phyloP scores from a whole-genome alignment of 192 early-diverging fungal genomes.

The Helicostylum pulchrum region DNA sequence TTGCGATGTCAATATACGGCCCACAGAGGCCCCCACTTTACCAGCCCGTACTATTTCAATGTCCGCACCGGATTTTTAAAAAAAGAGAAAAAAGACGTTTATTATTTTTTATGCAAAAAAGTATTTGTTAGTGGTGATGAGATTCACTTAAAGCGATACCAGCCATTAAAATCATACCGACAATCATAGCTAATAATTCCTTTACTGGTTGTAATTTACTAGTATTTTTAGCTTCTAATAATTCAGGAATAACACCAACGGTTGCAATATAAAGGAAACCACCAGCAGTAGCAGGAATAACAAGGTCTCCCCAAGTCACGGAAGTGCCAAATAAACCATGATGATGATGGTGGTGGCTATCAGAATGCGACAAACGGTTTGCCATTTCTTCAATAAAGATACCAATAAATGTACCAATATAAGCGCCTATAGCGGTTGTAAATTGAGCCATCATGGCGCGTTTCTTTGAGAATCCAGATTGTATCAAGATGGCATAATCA shows the following conservation, averaged over 20 bases:
- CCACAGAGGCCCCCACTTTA: not conserved
- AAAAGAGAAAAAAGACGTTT: not conserved
- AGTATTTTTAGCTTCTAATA: slow-evolving; percentile 58
- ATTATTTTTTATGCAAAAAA: not conserved
- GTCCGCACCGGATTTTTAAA: not conserved
- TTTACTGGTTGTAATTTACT: slow-evolving; percentile 45
- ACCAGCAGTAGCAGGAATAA: slow-evolving; percentile 85
- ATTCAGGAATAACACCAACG: slow-evolving; percentile 78
- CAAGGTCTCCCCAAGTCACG: slow-evolving; percentile 62
- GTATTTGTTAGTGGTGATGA: slow-evolving; percentile 9
- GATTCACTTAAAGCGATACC: slow-evolving; percentile 66
- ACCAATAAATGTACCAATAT: slow-evolving; percentile 73
- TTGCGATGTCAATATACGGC: not conserved
- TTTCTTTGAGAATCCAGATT: slow-evolving; percentile 70
- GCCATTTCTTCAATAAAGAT: slow-evolving; percentile 70
- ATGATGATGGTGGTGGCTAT: not conserved
- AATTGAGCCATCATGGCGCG: slow-evolving; percentile 76
- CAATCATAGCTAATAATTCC: slow-evolving; percentile 66
- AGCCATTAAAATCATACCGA: slow-evolving; percentile 73
- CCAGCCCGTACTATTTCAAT: not conserved
- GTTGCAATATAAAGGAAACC: slow-evolving; percentile 88
- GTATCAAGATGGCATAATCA: slow-evolving; percentile 82
- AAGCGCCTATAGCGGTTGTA: slow-evolving; percentile 75
- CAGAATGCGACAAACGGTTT: slow-evolving; percentile 1
- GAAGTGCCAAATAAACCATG: slow-evolving; percentile 43